phyloP scores from a whole-genome alignment of 768 basidiomycete genomes.

The Lentinula lateritia region DNA sequence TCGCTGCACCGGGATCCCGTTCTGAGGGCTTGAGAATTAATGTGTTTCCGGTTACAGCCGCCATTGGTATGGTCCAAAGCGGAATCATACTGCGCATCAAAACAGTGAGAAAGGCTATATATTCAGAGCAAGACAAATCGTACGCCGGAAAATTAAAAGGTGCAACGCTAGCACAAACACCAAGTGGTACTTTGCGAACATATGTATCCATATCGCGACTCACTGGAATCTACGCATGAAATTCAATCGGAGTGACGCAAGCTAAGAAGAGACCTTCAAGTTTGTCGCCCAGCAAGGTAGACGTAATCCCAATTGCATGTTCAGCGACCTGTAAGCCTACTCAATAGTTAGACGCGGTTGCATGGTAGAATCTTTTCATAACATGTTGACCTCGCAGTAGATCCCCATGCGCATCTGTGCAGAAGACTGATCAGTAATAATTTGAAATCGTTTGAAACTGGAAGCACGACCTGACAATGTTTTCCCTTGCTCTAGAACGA shows the following conservation, averaged over 20 bases:
- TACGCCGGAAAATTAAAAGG: slow-evolving; percentile 92
- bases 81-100: slow-evolving; percentile 78
- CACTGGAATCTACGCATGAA: slow-evolving; percentile 36
- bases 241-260: not conserved
- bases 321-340: slow-evolving; percentile 78
- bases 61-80: slow-evolving; percentile 92
- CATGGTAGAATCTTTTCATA: not conserved
- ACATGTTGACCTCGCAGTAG: slow-evolving; percentile 56
- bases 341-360: not conserved
- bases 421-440: not conserved
- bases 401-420: slow-evolving; percentile 88
- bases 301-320: slow-evolving; percentile 75
- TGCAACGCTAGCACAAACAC: slow-evolving; percentile 68
- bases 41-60: slow-evolving; percentile 87
- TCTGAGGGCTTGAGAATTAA: slow-evolving; percentile 94
- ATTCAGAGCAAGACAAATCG: slow-evolving; percentile 17
- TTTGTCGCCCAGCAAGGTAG: slow-evolving; percentile 84
- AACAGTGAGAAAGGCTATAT: not conserved
- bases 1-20: slow-evolving; percentile 93
- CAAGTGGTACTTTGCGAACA: slow-evolving; percentile 76
- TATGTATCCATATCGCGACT: slow-evolving; percentile 97
- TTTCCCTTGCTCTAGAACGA: slow-evolving; percentile 95
- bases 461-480: slow-evolving; percentile 62
- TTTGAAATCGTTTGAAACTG: not conserved
- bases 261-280: slow-evolving; percentile 62